Conservation (phyloP, 1,284 basidiomycete genomes). For the Malassezia dermatis region DNA sequence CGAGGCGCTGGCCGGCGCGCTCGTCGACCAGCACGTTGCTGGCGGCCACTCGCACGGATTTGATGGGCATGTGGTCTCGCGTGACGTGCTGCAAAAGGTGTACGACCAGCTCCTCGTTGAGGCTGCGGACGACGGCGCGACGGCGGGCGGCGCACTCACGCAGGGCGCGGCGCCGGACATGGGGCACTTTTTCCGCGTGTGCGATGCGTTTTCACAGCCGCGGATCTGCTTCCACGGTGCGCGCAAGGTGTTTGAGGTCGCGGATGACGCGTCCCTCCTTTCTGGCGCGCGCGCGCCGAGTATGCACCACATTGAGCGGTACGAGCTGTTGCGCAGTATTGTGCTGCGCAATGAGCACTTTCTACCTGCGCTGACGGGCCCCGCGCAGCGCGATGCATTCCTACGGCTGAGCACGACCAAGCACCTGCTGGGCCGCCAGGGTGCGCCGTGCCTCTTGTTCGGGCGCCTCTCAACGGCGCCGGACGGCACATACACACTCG, state of each 20-base stretch:
- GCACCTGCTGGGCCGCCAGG: slow-evolving; percentile 81
- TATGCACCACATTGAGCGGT: slow-evolving; percentile 27
- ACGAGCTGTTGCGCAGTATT: slow-evolving; percentile 31
- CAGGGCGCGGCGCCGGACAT: slow-evolving; percentile 62
- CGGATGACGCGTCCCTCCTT: slow-evolving; percentile 19
- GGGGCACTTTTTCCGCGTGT: slow-evolving; percentile 69
- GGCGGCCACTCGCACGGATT: slow-evolving; percentile 11
- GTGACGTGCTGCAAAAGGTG: slow-evolving; percentile 29
- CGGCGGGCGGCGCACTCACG: slow-evolving; percentile 14
- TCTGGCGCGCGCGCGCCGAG: slow-evolving; percentile 25
- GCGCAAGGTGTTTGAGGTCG: slow-evolving; percentile 64
- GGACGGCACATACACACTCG: slow-evolving; percentile 78
- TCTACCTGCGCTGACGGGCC: slow-evolving; percentile 32
- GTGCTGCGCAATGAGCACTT: slow-evolving; percentile 46
- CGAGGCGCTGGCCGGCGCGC: slow-evolving; percentile 38
- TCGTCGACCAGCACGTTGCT: slow-evolving; percentile 28
- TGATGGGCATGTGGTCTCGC: slow-evolving; percentile 29
- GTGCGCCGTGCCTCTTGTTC: slow-evolving; percentile 80
- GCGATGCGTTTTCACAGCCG: slow-evolving; percentile 91
- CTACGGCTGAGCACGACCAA: slow-evolving; percentile 78
- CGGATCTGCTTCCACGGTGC: slow-evolving; percentile 76
- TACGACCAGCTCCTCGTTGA: slow-evolving; percentile 39
- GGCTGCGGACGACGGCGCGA: slow-evolving; percentile 19
- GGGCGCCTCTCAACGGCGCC: slow-evolving; percentile 84
- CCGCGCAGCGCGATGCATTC: slow-evolving; percentile 19